Conservation (phyloP, 2,329 filamentous ascomycete genomes). For the Fusarium guadeloupense region DNA sequence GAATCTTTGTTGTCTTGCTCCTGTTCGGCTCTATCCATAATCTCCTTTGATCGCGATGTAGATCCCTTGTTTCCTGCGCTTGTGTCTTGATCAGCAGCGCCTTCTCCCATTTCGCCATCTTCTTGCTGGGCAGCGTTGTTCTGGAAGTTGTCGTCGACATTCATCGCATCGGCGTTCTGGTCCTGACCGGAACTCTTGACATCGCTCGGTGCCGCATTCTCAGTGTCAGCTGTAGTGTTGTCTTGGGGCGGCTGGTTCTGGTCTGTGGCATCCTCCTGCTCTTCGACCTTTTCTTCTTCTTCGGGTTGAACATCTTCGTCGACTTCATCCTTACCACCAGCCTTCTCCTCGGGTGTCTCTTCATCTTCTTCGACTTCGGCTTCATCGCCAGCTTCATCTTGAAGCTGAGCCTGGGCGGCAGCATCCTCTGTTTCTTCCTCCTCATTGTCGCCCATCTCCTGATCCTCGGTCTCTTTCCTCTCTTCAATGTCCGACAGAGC, state of each 20-base stretch:
- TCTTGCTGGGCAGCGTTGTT: slow-evolving; percentile 71
- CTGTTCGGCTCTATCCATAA: slow-evolving; percentile 57
- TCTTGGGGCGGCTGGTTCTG: slow-evolving; percentile 53
- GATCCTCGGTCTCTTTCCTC: slow-evolving; percentile 49
- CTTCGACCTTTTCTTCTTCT: slow-evolving; percentile 65
- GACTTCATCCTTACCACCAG: slow-evolving; percentile 53
- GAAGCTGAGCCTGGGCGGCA: slow-evolving; percentile 50
- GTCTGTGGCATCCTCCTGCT: slow-evolving; percentile 61
- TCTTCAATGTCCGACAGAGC: slow-evolving; percentile 65
- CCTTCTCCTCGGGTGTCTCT: slow-evolving; percentile 60
- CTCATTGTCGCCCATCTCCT: slow-evolving; percentile 51
- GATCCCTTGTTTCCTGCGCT: slow-evolving; percentile 71
- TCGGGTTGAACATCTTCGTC: slow-evolving; percentile 55
- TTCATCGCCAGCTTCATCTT: slow-evolving; percentile 49
- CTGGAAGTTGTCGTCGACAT: slow-evolving; percentile 69
- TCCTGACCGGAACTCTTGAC: slow-evolving; percentile 72
- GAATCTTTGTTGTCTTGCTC: slow-evolving; percentile 54
- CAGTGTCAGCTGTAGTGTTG: slow-evolving; percentile 62
- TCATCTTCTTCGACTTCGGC: slow-evolving; percentile 68
- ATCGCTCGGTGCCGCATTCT: slow-evolving; percentile 72
- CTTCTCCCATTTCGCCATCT: slow-evolving; percentile 72
- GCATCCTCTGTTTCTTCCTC: slow-evolving; percentile 52
- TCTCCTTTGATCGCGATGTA: slow-evolving; percentile 59
- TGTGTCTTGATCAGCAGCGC: slow-evolving; percentile 70
- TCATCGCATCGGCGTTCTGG: slow-evolving; percentile 69